These are phyloP conservation scores for Scutellaria barbata DNA, from an alignment of 257 asterid genomes.

Conservation along the genomic window DNA sequence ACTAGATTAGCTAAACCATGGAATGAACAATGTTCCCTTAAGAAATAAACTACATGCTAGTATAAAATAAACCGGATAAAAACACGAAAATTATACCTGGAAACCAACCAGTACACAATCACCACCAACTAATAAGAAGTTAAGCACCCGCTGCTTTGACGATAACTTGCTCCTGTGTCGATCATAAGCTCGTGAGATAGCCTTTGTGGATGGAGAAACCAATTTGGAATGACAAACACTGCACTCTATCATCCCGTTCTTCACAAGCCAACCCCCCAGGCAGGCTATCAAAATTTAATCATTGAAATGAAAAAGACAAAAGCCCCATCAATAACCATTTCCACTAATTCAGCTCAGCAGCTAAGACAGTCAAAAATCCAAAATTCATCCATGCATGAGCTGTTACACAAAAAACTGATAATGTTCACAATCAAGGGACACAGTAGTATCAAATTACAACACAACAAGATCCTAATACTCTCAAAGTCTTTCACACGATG, in stretches of 20 bases:
- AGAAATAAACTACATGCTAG: constrained; percentile 18
- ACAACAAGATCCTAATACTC: constrained; percentile 27
- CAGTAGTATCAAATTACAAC: constrained; percentile 15
- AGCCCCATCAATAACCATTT: constrained; percentile 26
- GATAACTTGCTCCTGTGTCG: constrained; percentile 67
- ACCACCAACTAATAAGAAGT: constrained; percentile 68
- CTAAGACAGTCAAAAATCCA: constrained; percentile 11
- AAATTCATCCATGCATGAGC: constrained; percentile 11
- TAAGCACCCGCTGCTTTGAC: constrained; percentile 72
- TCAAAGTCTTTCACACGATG: constrained; percentile 16
- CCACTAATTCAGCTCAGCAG: constrained; percentile 17
- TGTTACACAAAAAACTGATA: not conserved
- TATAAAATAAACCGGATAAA: constrained; percentile 10
- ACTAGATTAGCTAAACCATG: constrained; percentile 10
- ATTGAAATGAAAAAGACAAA: constrained; percentile 8
- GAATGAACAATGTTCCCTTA: not conserved
- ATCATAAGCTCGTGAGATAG: constrained; percentile 76
- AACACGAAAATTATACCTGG: constrained; percentile 48
- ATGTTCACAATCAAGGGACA: constrained; percentile 10
- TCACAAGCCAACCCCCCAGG: constrained; percentile 50
- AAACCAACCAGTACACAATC: constrained; percentile 80
- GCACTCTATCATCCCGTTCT: constrained; percentile 80
- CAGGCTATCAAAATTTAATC: constrained; percentile 44
- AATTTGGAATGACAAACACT: constrained; percentile 85
- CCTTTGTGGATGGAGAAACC: constrained; percentile 63